phyloP scores from a whole-genome alignment of 805 yeast genomes.

The Nematodospora valgi region DNA sequence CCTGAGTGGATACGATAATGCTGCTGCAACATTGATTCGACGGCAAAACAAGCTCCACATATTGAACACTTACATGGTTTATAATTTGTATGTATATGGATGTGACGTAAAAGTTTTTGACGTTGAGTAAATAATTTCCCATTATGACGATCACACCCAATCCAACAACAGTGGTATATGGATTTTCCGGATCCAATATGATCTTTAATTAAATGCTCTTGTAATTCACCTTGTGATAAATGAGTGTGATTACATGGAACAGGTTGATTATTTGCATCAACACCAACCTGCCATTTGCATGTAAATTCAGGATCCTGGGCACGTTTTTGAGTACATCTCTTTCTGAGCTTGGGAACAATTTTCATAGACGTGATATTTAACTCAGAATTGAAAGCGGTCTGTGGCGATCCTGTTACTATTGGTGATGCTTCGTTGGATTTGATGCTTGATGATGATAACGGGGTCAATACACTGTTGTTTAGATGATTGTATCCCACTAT shows the following conservation, averaged over 20 bases:
- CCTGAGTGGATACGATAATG: slow-evolving; percentile 86
- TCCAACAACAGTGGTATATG: slow-evolving; percentile 72
- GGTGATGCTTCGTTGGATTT: slow-evolving; percentile 12
- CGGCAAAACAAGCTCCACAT: slow-evolving; percentile 73
- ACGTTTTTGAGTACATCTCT: not conserved
- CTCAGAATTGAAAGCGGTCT: slow-evolving; percentile 2
- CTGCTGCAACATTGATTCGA: slow-evolving; percentile 71
- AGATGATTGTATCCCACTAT: not conserved
- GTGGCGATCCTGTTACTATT: not conserved
- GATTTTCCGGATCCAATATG: slow-evolving; percentile 79
- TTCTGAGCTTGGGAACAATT: slow-evolving; percentile 24
- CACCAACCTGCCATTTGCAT: slow-evolving; percentile 44
- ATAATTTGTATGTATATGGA: slow-evolving; percentile 83
- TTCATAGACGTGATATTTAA: slow-evolving; percentile 33
- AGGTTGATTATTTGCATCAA: slow-evolving; percentile 24
- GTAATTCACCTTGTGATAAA: slow-evolving; percentile 54
- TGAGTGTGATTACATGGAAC: slow-evolving; percentile 52
- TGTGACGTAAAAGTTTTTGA: slow-evolving; percentile 81
- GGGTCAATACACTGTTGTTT: slow-evolving; percentile 10
- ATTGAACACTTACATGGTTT: slow-evolving; percentile 71
- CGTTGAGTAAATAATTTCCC: slow-evolving; percentile 69
- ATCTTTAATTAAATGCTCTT: slow-evolving; percentile 60
- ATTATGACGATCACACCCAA: slow-evolving; percentile 61
- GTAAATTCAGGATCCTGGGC: slow-evolving; percentile 31
- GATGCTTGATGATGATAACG: slow-evolving; percentile 6